These are phyloP conservation scores for Rubia balearica DNA, from an alignment of 305 asterid genomes.

Conservation along the genomic window DNA sequence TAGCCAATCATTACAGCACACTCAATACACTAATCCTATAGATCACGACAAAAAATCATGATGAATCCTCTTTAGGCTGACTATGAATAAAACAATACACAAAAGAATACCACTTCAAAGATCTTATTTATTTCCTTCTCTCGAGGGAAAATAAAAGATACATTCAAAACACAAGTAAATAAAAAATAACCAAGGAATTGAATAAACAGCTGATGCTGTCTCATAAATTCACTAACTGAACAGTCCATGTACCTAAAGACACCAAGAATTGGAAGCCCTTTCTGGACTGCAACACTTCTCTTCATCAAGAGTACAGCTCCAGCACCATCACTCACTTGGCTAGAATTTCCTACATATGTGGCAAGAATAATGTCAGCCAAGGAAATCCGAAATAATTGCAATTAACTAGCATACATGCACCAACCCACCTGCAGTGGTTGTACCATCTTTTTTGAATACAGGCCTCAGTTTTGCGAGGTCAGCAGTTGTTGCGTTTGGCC, in stretches of 20 bases:
- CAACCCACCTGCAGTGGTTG: constrained; percentile 88
- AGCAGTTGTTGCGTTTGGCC: constrained; percentile 54
- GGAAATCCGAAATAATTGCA: constrained; percentile 3
- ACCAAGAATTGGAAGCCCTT: constrained; percentile 84
- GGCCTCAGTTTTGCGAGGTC: constrained; percentile 76
- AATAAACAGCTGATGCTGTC: background rate
- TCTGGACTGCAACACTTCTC: constrained; percentile 83
- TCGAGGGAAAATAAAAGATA: background rate
- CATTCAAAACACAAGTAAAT: background rate
- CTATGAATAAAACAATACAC: too few species aligned
- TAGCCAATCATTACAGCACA: too few species aligned
- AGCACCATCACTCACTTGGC: constrained; percentile 98
- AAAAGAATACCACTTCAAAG: too few species aligned
- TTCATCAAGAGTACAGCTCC: constrained; percentile 98
- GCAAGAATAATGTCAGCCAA: constrained; percentile 1
- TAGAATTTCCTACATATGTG: constrained; percentile 50
- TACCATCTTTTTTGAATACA: constrained; percentile 92
- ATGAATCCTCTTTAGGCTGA: background rate
- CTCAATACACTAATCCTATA: background rate
- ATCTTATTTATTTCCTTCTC: background rate
- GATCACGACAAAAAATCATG: background rate
- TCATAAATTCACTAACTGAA: background rate
- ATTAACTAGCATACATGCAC: background rate
- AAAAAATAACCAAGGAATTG: background rate
- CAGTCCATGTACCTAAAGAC: constrained; percentile 66